Percentiles rank a stretch among this genome's conserved stretches.
Evolutionary conservation across 192 early-diverging fungal species (phyloP).

Genomic region (Coemansia reversa): DNA sequence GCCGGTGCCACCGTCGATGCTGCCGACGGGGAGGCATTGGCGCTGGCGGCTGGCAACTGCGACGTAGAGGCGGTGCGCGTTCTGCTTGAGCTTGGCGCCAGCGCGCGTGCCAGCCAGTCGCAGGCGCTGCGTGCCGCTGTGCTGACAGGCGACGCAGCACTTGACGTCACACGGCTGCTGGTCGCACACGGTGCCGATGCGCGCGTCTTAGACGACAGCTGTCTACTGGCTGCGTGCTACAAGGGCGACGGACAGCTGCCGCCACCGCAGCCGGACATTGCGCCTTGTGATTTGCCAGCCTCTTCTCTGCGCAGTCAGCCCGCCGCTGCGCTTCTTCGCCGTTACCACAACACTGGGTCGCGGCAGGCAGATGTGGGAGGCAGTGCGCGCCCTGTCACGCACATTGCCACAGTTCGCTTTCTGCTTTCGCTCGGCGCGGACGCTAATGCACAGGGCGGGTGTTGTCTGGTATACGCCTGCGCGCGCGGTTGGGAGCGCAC

Average conservation of each 20-base stretch:
- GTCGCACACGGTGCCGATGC: conserved; percentile 29
- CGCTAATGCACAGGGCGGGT: conserved; percentile 27
- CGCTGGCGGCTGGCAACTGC: conserved; percentile 26
- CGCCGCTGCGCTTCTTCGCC: no score
- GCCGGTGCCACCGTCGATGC: conserved; percentile 32
- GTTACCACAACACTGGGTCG: background rate
- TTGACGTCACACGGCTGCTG: conserved; percentile 19
- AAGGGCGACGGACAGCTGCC: conserved; percentile 39
- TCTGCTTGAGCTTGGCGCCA: conserved; percentile 37
- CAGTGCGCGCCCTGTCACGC: background rate
- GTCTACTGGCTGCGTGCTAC: conserved; percentile 44
- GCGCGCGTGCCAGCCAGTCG: conserved; percentile 22
- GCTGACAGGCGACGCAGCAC: conserved; percentile 39
- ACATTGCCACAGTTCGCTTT: conserved; percentile 31
- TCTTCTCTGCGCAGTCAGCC: no score
- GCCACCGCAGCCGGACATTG: conserved; percentile 1
- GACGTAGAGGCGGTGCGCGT: conserved; percentile 8
- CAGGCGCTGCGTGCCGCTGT: conserved; percentile 42
- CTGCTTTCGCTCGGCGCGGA: conserved; percentile 41
- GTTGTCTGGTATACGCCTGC: conserved; percentile 33
- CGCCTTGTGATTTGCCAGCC: background rate
- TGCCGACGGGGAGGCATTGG: conserved; percentile 31
- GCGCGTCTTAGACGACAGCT: conserved; percentile 35
- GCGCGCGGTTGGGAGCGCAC: conserved; percentile 25
- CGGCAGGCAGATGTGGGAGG: background rate